Evolutionary conservation across 139 green algal species (phyloP).

Genomic region (Desmodesmus armatus): DNA sequence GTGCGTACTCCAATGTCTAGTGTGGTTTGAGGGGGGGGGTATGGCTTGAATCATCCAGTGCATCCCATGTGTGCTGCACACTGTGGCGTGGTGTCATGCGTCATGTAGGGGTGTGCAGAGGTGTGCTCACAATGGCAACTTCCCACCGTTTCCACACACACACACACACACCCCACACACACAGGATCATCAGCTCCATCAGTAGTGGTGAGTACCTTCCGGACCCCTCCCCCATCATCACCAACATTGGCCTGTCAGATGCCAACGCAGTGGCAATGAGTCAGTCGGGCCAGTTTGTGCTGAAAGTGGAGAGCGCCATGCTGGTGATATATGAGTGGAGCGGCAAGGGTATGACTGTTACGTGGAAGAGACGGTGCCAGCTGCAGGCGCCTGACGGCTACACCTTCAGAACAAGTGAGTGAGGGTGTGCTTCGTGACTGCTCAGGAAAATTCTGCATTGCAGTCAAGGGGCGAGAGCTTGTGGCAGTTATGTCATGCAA

Average conservation of each 20-base stretch:
- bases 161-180: background rate
- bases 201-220: background rate
- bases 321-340: conserved; percentile 39
- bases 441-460: too few species aligned
- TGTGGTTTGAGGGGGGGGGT: too few species aligned
- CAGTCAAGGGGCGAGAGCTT: too few species aligned
- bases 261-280: conserved; percentile 12
- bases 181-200: background rate
- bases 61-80: too few species aligned
- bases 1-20: too few species aligned
- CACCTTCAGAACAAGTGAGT: conserved; percentile 31
- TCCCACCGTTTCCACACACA: background rate
- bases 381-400: conserved; percentile 14
- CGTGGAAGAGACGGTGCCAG: conserved; percentile 23
- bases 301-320: conserved; percentile 18
- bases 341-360: conserved; percentile 10
- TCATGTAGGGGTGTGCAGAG: background rate
- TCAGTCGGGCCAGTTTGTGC: conserved; percentile 4
- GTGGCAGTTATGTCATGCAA: too few species aligned
- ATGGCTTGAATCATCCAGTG: too few species aligned
- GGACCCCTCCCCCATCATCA: background rate
- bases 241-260: background rate
- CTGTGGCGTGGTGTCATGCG: too few species aligned
- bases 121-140: background rate
- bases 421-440: too few species aligned